phyloP scores from a whole-genome alignment of 257 asterid genomes.

The Handroanthus guayacan region DNA sequence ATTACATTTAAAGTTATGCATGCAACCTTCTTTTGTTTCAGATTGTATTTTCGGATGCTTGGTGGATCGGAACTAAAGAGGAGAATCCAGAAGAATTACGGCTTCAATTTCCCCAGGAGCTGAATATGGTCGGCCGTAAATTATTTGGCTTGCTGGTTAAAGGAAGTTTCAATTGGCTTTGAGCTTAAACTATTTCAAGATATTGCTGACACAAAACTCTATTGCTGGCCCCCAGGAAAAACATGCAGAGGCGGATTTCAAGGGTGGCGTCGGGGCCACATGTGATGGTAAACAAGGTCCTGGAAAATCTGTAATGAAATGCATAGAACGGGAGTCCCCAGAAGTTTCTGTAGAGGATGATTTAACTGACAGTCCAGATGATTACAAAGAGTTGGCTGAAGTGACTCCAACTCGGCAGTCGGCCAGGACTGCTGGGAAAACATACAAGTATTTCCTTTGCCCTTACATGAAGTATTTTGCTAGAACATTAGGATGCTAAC shows the following conservation, averaged over 20 bases:
- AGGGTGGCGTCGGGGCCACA: constrained; percentile 80
- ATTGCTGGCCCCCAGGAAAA: constrained; percentile 52
- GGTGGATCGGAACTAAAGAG: constrained; percentile 94
- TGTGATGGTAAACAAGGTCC: constrained; percentile 40
- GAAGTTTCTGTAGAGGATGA: constrained; percentile 53
- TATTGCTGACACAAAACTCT: constrained; percentile 32
- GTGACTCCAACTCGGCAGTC: constrained; percentile 73
- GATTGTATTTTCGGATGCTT: constrained; percentile 94
- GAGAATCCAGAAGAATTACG: constrained; percentile 84
- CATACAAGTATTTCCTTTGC: constrained; percentile 55
- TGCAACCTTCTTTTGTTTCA: constrained; percentile 42
- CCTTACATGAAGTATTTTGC: constrained; percentile 20
- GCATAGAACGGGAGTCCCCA: constrained; percentile 52
- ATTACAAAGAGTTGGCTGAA: constrained; percentile 46
- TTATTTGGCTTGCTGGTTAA: constrained; percentile 27
- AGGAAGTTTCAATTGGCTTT: constrained; percentile 26
- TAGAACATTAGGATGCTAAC: constrained; percentile 26
- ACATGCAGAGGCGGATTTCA: constrained; percentile 61
- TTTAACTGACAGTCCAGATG: constrained; percentile 54
- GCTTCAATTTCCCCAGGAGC: constrained; percentile 75
- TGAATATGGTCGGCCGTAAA: constrained; percentile 59
- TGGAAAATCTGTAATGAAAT: constrained; percentile 44
- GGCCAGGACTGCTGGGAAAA: constrained; percentile 74
- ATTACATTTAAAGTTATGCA: constrained; percentile 22
- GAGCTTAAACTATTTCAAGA: constrained; percentile 12